These are phyloP conservation scores for Phoma herbarum DNA, from an alignment of 2,329 filamentous ascomycete species.

Conservation along the genomic window DNA sequence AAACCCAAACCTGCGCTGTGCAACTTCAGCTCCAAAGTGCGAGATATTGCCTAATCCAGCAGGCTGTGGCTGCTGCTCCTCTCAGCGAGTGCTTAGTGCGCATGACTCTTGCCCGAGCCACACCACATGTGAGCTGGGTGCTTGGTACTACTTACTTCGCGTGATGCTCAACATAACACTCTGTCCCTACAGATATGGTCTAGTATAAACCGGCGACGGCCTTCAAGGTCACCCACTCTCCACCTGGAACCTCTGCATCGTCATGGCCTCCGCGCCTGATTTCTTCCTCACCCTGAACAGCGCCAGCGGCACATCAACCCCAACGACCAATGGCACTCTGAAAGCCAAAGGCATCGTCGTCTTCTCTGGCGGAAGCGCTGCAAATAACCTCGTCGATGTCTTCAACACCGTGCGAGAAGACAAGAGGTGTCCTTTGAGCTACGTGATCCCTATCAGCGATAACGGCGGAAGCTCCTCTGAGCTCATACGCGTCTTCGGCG, in stretches of 20 bases:
- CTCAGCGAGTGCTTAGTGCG: constrained; percentile 30
- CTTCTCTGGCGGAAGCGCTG: constrained; percentile 92
- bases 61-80: constrained; percentile 22
- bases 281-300: constrained; percentile 28
- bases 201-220: constrained; percentile 27
- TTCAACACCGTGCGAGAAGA: constrained; percentile 71
- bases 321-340: constrained; percentile 31
- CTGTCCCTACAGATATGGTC: constrained; percentile 24
- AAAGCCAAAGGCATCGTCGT: constrained; percentile 72
- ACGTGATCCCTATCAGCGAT: constrained; percentile 94
- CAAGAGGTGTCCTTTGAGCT: constrained; percentile 74
- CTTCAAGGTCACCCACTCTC: constrained; percentile 26
- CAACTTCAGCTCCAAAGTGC: constrained; percentile 26
- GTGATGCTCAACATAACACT: constrained; percentile 18
- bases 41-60: constrained; percentile 40
- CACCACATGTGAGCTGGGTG: constrained; percentile 18
- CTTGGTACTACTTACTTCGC: too few relatives aligned
- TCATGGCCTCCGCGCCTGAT: constrained; percentile 30
- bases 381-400: constrained; percentile 91
- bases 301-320: constrained; percentile 24
- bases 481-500: constrained; percentile 91
- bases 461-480: constrained; percentile 96
- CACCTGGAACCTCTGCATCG: constrained; percentile 15
- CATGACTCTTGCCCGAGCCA: constrained; percentile 39
- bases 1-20: neutral